These are phyloP conservation scores for Comarum palustre DNA, from an alignment of 306 rosid species.

Conservation along the genomic window DNA sequence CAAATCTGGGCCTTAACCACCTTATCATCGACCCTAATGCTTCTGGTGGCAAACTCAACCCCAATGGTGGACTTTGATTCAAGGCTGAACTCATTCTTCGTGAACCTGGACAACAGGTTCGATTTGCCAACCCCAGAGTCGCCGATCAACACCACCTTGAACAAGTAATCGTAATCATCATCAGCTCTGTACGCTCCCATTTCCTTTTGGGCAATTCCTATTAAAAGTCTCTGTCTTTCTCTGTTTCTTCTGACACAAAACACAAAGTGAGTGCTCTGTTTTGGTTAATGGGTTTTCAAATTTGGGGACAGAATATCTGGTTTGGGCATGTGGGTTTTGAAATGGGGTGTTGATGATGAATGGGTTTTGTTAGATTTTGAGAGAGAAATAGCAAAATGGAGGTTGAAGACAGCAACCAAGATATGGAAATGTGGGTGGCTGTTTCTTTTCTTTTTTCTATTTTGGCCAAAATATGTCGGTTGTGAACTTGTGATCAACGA, in stretches of 20 bases:
- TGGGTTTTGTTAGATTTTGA: constrained; percentile 22
- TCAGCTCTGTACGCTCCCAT: constrained; percentile 80
- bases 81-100: constrained; percentile 70
- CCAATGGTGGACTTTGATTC: constrained; percentile 87
- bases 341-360: neutral
- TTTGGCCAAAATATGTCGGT: constrained; percentile 10
- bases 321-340: constrained; percentile 16
- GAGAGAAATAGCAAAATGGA: constrained; percentile 26
- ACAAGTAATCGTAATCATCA: constrained; percentile 78
- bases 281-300: constrained; percentile 7
- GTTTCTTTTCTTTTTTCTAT: neutral
- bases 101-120: constrained; percentile 74
- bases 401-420: constrained; percentile 20
- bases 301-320: neutral
- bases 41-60: constrained; percentile 86
- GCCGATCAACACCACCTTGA: constrained; percentile 80
- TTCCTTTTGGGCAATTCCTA: constrained; percentile 21
- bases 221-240: constrained; percentile 1
- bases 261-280: neutral
- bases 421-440: constrained; percentile 21
- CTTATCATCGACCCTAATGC: constrained; percentile 76
- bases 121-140: constrained; percentile 91
- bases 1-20: constrained; percentile 90
- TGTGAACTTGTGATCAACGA: neutral
- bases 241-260: neutral